Evolutionary conservation across 306 rosid species (phyloP).

Genomic region (Prunus armeniaca): DNA sequence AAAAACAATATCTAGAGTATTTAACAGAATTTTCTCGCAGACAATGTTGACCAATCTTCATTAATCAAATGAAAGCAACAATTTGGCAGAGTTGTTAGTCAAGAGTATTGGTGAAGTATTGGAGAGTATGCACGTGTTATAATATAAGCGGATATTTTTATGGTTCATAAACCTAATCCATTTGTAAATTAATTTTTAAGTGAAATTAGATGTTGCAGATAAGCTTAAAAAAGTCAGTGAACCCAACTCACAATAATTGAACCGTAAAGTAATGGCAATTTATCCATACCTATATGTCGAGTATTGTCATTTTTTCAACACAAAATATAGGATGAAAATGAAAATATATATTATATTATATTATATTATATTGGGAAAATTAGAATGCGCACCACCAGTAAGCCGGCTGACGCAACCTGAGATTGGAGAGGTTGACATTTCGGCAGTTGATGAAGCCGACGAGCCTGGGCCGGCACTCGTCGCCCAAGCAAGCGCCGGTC

Average conservation of each 20-base stretch:
- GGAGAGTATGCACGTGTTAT: too few relatives aligned
- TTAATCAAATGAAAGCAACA: too few relatives aligned
- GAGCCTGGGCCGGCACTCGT: conserved; percentile 85
- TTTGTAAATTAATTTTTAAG: too few relatives aligned
- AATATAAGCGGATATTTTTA: too few relatives aligned
- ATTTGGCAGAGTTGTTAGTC: too few relatives aligned
- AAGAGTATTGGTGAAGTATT: too few relatives aligned
- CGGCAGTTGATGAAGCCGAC: conserved; percentile 61
- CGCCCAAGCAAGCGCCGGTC: conserved; percentile 78
- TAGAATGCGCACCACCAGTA: conserved; percentile 78
- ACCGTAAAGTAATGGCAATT: background rate
- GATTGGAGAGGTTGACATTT: conserved; percentile 49
- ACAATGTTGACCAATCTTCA: too few relatives aligned
- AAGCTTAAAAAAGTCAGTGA: too few relatives aligned
- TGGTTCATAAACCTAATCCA: too few relatives aligned
- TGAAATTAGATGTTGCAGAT: background rate
- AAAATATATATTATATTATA: too few relatives aligned
- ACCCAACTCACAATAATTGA: background rate
- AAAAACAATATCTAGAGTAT: too few relatives aligned
- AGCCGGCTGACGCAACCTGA: conserved; percentile 68
- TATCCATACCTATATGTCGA: background rate
- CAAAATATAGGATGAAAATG: background rate
- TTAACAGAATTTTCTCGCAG: too few relatives aligned
- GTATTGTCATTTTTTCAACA: background rate
- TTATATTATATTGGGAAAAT: background rate